Percentiles rank a stretch among this genome's conserved stretches.
Evolutionary conservation across 768 basidiomycete genomes (phyloP).

Genomic region (Hericium alpestre): DNA sequence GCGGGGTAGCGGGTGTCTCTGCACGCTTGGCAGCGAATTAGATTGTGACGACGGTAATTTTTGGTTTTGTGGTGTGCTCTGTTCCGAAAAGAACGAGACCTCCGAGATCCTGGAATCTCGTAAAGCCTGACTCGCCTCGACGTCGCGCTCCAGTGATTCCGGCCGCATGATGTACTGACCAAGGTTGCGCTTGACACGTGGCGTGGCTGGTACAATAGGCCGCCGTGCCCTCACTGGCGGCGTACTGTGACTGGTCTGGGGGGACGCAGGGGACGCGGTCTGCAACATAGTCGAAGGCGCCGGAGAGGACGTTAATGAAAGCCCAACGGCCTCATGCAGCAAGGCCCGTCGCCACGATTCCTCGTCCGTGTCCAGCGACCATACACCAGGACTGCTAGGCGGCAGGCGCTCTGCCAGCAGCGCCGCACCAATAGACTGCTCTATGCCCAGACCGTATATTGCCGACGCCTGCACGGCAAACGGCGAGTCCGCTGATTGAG

Average conservation of each 20-base stretch:
- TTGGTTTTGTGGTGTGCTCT: neutral
- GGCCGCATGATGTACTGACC: constrained; percentile 12
- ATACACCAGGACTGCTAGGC: constrained; percentile 48
- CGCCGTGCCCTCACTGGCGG: constrained; percentile 3
- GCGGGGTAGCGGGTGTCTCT: constrained; percentile 51
- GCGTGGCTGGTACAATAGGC: constrained; percentile 4
- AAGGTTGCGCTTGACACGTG: constrained; percentile 11
- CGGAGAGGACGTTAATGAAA: constrained; percentile 53
- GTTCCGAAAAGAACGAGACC: neutral
- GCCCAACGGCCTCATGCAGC: constrained; percentile 68
- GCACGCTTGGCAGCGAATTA: constrained; percentile 43
- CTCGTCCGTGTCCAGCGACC: constrained; percentile 42
- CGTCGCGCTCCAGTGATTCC: constrained; percentile 8
- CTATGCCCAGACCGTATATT: constrained; percentile 59
- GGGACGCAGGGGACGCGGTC: constrained; percentile 4
- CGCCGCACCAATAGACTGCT: constrained; percentile 67
- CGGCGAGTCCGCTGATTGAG: constrained; percentile 54
- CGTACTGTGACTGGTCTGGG: neutral
- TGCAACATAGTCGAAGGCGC: constrained; percentile 31
- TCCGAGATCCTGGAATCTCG: no score
- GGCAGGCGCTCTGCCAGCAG: constrained; percentile 67
- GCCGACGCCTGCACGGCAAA: constrained; percentile 71
- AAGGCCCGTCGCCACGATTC: constrained; percentile 70
- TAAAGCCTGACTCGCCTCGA: neutral
- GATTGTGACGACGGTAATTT: constrained; percentile 20